Evolutionary conservation across 352 stramenopile species (phyloP), one percentile per base, ranked within the genome.

Genomic region (Phytophthora pinifolia): DNA sequence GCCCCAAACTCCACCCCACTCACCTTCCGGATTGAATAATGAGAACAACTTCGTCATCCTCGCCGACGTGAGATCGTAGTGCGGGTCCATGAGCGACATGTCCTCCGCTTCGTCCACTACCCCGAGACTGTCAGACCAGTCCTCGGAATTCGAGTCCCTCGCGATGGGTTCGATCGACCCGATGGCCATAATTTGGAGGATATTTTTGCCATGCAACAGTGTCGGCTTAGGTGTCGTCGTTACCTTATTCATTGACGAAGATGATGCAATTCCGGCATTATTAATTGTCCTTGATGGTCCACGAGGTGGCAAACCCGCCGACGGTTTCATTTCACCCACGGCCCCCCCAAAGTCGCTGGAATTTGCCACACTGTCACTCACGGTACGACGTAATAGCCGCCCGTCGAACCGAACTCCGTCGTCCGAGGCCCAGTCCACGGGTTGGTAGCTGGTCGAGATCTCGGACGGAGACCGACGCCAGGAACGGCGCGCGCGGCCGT

Each of bases 31-130:
- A 3, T 82, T 55, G 52, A 90, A 90, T 20, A 77, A 50, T 10
- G 70, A 74, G 30, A 92, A 92, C 33, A 92, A 54, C 17, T 85
- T 82, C 12, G 63, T 74, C 32, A 92, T 74, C 46, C 76, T 85
- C 35, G 72, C 71, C 6, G 73, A 84, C 30, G 80, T 94, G 29
- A 94, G 78, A 30, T 94, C 84, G 47, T 91, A 94, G 56, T 89
- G 89, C 34, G 84, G 82, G 37, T 94, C 84, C 79, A 92, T 88
- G 14, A 94, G 65, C 32, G 77, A 76, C 27, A 82, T 56, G 38
- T 90, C 65, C 1, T 88, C 80, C 3, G 38, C 46, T 38, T 70
- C 54, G 15, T 66, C 62, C 20, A 65, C 59, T 4, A 29, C 35
- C 6, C 58, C 63, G 3, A 69, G 47, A 65, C 62, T 70, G 20